phyloP scores from a whole-genome alignment of 2,329 filamentous ascomycete genomes.

The Colletotrichum melonis region DNA sequence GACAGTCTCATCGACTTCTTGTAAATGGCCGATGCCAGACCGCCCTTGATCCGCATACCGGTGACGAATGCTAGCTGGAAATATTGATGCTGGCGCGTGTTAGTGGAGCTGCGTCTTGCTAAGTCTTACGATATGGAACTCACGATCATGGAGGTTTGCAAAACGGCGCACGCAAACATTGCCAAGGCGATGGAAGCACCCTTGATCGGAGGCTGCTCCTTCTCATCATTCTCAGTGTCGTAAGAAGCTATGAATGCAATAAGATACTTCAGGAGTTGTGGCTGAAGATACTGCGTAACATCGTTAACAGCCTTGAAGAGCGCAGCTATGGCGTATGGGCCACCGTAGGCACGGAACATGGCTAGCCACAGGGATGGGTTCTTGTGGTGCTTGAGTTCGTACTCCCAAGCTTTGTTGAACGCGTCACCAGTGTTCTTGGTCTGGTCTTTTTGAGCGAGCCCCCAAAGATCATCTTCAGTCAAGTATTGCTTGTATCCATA shows the following conservation, averaged over 20 bases:
- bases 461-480: conserved; percentile 97
- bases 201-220: conserved; percentile 79
- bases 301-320: conserved; percentile 94
- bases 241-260: conserved; percentile 90
- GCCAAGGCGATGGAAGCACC: conserved; percentile 88
- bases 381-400: conserved; percentile 74
- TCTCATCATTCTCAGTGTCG: conserved; percentile 55
- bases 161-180: conserved; percentile 90
- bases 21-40: conserved; percentile 91
- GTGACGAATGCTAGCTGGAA: conserved; percentile 96
- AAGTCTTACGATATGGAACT: conserved; percentile 36
- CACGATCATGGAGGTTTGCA: conserved; percentile 85
- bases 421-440: conserved; percentile 77
- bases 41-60: conserved; percentile 96
- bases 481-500: conserved; percentile 92
- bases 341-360: conserved; percentile 85
- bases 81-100: conserved; percentile 78
- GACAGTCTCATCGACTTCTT: conserved; percentile 90
- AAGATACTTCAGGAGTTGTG: conserved; percentile 86
- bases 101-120: neutral
- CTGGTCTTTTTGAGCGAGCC: conserved; percentile 82
- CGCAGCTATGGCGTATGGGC: conserved; percentile 83
- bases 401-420: conserved; percentile 81
- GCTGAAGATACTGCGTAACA: conserved; percentile 86
- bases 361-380: conserved; percentile 90